Evolutionary conservation across 768 basidiomycete genomes (phyloP).

Genomic region (Lentinula raphanica): DNA sequence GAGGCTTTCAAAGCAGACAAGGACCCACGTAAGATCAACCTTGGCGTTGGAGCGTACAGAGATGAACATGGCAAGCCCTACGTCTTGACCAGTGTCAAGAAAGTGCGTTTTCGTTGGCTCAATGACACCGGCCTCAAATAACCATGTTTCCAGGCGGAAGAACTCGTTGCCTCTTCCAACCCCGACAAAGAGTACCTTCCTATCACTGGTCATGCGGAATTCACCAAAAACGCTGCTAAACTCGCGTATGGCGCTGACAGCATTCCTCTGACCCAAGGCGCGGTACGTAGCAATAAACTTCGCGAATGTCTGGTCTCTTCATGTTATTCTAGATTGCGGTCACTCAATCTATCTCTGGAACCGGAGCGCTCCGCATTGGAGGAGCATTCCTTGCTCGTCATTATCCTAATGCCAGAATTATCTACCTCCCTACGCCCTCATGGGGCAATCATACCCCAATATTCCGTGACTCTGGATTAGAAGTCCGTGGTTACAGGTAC

Average conservation of each 20-base stretch:
- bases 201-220: conserved; percentile 85
- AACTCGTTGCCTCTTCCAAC: conserved; percentile 54
- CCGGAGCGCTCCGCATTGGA: conserved; percentile 94
- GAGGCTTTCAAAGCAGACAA: conserved; percentile 97
- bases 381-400: conserved; percentile 87
- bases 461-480: conserved; percentile 91
- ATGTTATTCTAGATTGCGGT: conserved; percentile 57
- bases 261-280: conserved; percentile 59
- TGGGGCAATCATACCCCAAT: conserved; percentile 98
- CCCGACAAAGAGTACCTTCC: conserved; percentile 95
- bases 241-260: conserved; percentile 89
- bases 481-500: conserved; percentile 90
- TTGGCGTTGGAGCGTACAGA: conserved; percentile 96
- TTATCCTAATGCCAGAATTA: conserved; percentile 79
- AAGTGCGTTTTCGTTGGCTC: conserved; percentile 38
- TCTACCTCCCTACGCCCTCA: conserved; percentile 89
- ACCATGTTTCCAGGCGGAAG: conserved; percentile 57
- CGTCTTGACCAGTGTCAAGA: conserved; percentile 82
- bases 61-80: conserved; percentile 95
- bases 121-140: neutral
- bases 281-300: conserved; percentile 42
- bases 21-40: conserved; percentile 89
- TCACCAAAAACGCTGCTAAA: conserved; percentile 82
- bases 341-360: conserved; percentile 95
- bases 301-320: conserved; percentile 1